phyloP scores from a whole-genome alignment of 352 stramenopile species.

The Saprolegnia parasitica region DNA sequence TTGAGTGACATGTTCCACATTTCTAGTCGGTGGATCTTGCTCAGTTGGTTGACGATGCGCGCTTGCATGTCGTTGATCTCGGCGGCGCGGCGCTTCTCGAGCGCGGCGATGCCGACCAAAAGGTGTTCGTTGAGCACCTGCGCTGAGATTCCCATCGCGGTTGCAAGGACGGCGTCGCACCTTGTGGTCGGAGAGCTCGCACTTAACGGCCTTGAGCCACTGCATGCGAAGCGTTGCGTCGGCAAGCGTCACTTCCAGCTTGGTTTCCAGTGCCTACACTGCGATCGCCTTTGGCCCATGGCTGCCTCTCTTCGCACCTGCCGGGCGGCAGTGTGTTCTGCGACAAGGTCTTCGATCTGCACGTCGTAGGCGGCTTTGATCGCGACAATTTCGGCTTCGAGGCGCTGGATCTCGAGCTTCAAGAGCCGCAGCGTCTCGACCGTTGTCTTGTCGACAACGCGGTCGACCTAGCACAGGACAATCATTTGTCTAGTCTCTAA shows the following conservation, averaged over 20 bases:
- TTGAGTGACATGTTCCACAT: constrained; percentile 81
- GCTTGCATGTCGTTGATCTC: constrained; percentile 80
- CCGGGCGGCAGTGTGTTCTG: constrained; percentile 39
- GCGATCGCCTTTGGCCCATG: not conserved
- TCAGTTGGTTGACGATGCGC: constrained; percentile 58
- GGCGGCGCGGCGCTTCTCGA: constrained; percentile 62
- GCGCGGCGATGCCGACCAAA: constrained; percentile 49
- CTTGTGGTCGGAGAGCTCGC: constrained; percentile 59
- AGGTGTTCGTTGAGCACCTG: constrained; percentile 62
- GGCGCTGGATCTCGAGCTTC: constrained; percentile 34
- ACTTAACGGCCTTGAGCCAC: constrained; percentile 61
- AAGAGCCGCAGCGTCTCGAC: constrained; percentile 28
- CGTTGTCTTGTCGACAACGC: constrained; percentile 18
- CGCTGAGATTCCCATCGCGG: not conserved
- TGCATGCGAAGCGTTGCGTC: constrained; percentile 34
- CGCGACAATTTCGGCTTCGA: constrained; percentile 34
- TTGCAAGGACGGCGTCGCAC: not conserved
- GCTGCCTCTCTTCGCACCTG: not conserved
- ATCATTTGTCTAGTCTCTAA: not conserved
- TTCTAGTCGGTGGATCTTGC: constrained; percentile 65
- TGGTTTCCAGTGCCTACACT: constrained; percentile 38
- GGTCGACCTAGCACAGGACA: constrained; percentile 5
- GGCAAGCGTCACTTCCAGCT: constrained; percentile 28
- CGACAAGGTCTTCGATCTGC: constrained; percentile 38
- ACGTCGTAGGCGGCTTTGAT: not conserved